Conservation (phyloP, 371 early-diverging fungal species). For the Rhizopus arrhizus region DNA sequence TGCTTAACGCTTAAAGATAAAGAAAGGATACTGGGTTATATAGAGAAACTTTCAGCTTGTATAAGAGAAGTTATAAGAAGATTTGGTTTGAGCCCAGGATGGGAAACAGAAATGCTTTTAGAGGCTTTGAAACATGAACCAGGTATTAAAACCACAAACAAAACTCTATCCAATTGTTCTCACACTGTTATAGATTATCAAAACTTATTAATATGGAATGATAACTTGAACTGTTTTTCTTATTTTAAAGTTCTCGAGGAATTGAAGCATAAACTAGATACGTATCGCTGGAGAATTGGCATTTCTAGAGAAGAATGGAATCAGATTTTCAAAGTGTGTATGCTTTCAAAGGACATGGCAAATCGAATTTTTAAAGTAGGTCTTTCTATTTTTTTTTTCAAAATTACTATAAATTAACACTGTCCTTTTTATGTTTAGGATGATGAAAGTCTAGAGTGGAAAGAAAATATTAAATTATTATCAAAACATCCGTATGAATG, state of each 20-base stretch:
- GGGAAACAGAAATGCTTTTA: neutral
- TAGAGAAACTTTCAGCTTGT: neutral
- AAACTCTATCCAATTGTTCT: no score
- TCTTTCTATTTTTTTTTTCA: neutral
- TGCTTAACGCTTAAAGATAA: neutral
- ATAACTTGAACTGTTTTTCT: neutral
- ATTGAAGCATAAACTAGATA: neutral
- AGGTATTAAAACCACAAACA: no score
- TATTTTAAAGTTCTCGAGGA: neutral
- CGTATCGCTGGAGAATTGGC: neutral
- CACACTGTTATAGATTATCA: no score
- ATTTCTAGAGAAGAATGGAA: constrained; percentile 19
- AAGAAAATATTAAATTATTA: constrained; percentile 22
- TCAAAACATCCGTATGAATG: constrained; percentile 32
- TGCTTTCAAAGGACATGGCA: constrained; percentile 22
- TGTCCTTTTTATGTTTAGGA: neutral
- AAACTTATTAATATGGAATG: neutral
- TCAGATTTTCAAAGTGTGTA: constrained; percentile 26
- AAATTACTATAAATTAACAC: neutral
- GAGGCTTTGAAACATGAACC: no score
- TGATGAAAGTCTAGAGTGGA: constrained; percentile 12
- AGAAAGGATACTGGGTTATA: neutral
- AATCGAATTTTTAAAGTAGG: constrained; percentile 24
- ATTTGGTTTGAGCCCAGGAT: neutral
- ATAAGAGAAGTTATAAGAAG: neutral